These are phyloP conservation scores for Alternaria conjuncta DNA, from an alignment of 2,329 filamentous ascomycete genomes.

Conservation along the genomic window DNA sequence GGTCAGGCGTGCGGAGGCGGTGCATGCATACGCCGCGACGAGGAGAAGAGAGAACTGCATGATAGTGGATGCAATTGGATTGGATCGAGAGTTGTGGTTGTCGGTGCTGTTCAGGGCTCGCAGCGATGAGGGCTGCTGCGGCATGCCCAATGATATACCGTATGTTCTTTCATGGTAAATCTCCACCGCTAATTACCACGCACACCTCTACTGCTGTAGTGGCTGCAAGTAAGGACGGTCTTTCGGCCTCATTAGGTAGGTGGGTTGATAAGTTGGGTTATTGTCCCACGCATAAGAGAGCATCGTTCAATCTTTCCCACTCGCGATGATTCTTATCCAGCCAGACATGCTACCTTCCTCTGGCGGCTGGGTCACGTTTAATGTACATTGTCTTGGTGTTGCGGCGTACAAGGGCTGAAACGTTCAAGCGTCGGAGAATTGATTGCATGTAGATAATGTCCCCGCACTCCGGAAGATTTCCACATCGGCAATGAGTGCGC, in stretches of 20 bases:
- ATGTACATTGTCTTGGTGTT: slow-evolving; percentile 15
- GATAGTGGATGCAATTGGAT: not conserved
- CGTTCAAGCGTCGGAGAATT: slow-evolving; percentile 14
- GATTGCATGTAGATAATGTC: slow-evolving; percentile 4
- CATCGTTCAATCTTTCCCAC: not conserved
- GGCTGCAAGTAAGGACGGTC: not conserved
- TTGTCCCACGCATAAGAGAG: not conserved
- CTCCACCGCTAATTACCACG: not conserved
- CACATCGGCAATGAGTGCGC: not conserved
- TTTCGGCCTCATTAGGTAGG: slow-evolving; percentile 3
- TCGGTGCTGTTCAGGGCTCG: not conserved
- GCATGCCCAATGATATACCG: not conserved
- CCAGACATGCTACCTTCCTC: slow-evolving; percentile 1
- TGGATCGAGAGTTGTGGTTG: not conserved
- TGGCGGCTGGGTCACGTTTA: not conserved
- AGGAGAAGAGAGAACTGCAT: slow-evolving; percentile 34
- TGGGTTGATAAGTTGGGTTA: not conserved
- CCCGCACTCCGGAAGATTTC: slow-evolving; percentile 10
- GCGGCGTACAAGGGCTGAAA: slow-evolving; percentile 11
- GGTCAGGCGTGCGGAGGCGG: slow-evolving; percentile 28
- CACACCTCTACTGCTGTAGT: not conserved
- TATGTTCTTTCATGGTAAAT: not conserved
- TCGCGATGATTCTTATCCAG: not conserved
- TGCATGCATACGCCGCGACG: slow-evolving; percentile 26
- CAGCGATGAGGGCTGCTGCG: not conserved